Evolutionary conservation across 768 basidiomycete species (phyloP), one percentile per base, ranked within the genome.

Genomic region (Termitomyces sp.): DNA sequence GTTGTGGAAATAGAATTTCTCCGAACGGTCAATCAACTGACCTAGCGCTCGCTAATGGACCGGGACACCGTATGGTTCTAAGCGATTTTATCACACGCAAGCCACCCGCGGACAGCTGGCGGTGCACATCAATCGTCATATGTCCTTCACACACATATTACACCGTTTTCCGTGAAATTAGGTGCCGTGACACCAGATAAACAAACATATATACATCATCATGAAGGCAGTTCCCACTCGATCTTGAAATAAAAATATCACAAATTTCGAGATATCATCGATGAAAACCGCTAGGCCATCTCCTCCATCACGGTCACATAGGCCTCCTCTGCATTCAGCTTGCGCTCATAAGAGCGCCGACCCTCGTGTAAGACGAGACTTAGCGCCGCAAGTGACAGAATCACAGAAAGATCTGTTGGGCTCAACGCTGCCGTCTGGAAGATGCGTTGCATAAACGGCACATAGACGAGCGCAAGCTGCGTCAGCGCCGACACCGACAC

Each of bases 341-440:
- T 73, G 52, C 92, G 77, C 73, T 97, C 95, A 65, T 86, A 94
- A 60, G 80, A 75, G 65, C 95, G 77, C 66, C 95, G 75, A 19
- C 73, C 82, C 74, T 97, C 93, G 68, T 98, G 95, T 62, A 92
- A 45, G 29, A 65, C 66, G 64, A 90, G 81, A 47, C 90, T 90
- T 7, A 78, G 74, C 6, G 66, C 82, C 1, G 83, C 93, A 46
- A 97, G 74, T 12, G 74, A 71, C 25, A 98, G 68, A 2, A 98
- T 77, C 31, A 87, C 82, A 12, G 76, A 72, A 59, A 98, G 62
- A 71, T 98, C 96, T 49, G 79, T 71, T 37, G 75, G 51, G 32
- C 79, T 74, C 14, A 98, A 75, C 12, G 92, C 86, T 59, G 89
- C 92, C 27, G 96, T 98, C 75, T 98, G 95, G 82, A 98, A 98